These are phyloP conservation scores for Carex myosuroides DNA, from an alignment of 176 grass and related monocot species.

Conservation along the genomic window DNA sequence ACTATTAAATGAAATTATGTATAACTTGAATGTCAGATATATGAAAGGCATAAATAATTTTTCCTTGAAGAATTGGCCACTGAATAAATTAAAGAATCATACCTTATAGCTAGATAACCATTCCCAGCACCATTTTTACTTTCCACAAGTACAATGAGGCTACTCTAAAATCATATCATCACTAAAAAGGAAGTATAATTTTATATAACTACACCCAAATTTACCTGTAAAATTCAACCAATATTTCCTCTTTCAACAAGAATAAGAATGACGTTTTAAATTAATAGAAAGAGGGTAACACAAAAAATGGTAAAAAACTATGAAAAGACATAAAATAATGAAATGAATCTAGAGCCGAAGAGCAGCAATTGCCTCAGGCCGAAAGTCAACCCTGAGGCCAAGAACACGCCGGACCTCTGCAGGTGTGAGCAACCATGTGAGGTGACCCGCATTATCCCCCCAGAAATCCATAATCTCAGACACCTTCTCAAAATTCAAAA, in stretches of 20 bases:
- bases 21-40: too few species aligned
- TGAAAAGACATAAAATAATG: background rate
- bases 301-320: background rate
- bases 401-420: conserved; percentile 81
- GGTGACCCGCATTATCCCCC: conserved; percentile 91
- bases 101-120: background rate
- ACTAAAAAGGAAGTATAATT: background rate
- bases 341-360: conserved; percentile 52
- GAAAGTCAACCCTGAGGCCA: conserved; percentile 79
- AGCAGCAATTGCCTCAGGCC: conserved; percentile 87
- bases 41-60: too few species aligned
- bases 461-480: conserved; percentile 97
- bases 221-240: background rate
- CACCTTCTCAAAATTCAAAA: conserved; percentile 84
- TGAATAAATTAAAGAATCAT: background rate
- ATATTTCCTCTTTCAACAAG: background rate
- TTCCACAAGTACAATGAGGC: conserved; percentile 4
- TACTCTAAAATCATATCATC: background rate
- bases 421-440: conserved; percentile 91
- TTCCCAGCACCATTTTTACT: background rate
- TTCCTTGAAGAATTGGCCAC: background rate
- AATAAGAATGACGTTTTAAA: background rate
- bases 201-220: background rate
- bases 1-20: too few species aligned
- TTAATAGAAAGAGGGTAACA: background rate